Conservation (phyloP, 106 monocot genomes). For the Dioscorea dumetorum region DNA sequence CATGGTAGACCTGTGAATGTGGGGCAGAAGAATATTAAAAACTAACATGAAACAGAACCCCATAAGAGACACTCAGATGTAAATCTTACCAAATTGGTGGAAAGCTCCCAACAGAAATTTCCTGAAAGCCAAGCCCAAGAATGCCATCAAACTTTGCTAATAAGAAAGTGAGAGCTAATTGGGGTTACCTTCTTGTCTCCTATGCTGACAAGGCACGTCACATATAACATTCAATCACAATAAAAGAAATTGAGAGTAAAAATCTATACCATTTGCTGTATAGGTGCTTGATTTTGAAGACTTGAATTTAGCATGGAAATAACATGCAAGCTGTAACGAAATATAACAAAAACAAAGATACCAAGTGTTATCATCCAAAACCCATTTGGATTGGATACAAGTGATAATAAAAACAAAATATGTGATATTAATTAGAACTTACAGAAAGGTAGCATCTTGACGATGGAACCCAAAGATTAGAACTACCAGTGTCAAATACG, state of each 20-base stretch:
- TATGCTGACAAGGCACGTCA: too few relatives aligned
- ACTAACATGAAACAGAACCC: not conserved
- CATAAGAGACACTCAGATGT: not conserved
- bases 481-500: constrained; percentile 77
- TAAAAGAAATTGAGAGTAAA: not conserved
- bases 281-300: constrained; percentile 44
- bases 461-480: constrained; percentile 81
- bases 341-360: too few relatives aligned
- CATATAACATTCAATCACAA: not conserved
- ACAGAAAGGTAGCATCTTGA: constrained; percentile 72
- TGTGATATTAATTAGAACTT: constrained; percentile 11
- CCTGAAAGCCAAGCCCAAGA: constrained; percentile 80
- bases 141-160: constrained; percentile 82
- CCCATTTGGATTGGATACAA: too few relatives aligned
- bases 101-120: constrained; percentile 64
- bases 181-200: too few relatives aligned
- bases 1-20: constrained; percentile 55
- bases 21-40: not conserved
- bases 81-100: constrained; percentile 63
- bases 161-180: constrained; percentile 37
- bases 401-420: not conserved
- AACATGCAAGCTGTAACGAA: constrained; percentile 51
- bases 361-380: too few relatives aligned
- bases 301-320: constrained; percentile 47
- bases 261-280: constrained; percentile 36